Evolutionary conservation across 805 yeast species (phyloP).

Genomic region (Pichia manshurica): DNA sequence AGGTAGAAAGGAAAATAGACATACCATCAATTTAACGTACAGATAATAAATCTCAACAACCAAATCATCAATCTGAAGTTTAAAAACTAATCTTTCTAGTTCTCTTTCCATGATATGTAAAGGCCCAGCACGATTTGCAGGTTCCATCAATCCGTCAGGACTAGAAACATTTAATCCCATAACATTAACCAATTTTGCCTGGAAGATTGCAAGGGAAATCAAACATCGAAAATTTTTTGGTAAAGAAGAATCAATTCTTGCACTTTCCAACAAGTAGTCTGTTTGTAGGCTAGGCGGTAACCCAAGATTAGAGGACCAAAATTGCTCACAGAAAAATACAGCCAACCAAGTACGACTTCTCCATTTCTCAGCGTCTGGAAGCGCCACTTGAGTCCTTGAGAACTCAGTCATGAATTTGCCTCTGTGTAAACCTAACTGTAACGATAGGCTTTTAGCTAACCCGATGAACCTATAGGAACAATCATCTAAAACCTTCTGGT

Average conservation of each 20-base stretch:
- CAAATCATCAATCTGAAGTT: slow-evolving; percentile 59
- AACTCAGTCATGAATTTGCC: slow-evolving; percentile 90
- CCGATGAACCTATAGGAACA: slow-evolving; percentile 86
- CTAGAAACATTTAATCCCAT: slow-evolving; percentile 83
- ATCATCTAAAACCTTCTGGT: slow-evolving; percentile 86
- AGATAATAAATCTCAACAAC: slow-evolving; percentile 72
- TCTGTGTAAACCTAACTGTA: slow-evolving; percentile 84
- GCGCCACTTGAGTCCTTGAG: slow-evolving; percentile 78
- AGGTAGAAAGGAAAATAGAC: slow-evolving; percentile 87
- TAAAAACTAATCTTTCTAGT: slow-evolving; percentile 62
- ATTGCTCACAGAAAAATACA: slow-evolving; percentile 80
- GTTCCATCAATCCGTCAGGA: slow-evolving; percentile 86
- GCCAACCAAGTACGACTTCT: slow-evolving; percentile 90
- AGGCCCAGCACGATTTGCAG: slow-evolving; percentile 74
- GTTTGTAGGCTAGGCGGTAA: slow-evolving; percentile 82
- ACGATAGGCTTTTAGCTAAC: slow-evolving; percentile 74
- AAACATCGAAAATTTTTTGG: slow-evolving; percentile 70
- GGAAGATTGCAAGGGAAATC: slow-evolving; percentile 71
- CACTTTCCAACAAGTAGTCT: slow-evolving; percentile 76
- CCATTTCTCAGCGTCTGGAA: slow-evolving; percentile 92
- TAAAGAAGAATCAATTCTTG: slow-evolving; percentile 57
- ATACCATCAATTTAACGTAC: slow-evolving; percentile 73
- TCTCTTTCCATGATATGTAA: slow-evolving; percentile 74
- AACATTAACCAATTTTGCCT: slow-evolving; percentile 72
- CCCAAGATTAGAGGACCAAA: slow-evolving; percentile 85